Evolutionary conservation across 257 asterid genomes (phyloP), one percentile per base, ranked within the genome.

Genomic region (Marsdenia floribunda): DNA sequence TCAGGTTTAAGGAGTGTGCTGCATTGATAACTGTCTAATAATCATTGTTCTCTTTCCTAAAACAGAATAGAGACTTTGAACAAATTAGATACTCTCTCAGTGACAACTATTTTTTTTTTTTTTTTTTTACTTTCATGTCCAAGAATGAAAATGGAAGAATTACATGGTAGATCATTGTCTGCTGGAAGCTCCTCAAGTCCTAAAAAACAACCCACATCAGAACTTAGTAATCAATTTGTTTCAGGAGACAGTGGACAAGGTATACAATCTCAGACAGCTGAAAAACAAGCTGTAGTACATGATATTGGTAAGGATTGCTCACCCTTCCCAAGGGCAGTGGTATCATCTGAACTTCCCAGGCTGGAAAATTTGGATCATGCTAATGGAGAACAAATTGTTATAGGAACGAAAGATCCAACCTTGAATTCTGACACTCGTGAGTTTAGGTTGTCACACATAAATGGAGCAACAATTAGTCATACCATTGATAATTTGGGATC

Each of bases 241-340:
- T 42, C 75, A 76, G 61, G 78, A 61, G 38, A 44, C 53, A 19
- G 46, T 58, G 74, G 58, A 73, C 60, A 74, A 49, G 82, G 73
- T 37, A 67, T 60, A 29, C 52, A 50, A 73, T 53, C 64, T 73
- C 73, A 24, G 50, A 49, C 61, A 18, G 42, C 57, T 76, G 61
- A 42, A 50, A 63, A 83, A 71, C 82, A 74, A 71, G 81, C 61
- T 21, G 68, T 63, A 42, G 87, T 60, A 73, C 83, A 77, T 77
- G 82, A 86, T 64, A 68, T 55, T 70, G 70, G 53, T 71, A 85
- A 68, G 71, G 73, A 18, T 24, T 72, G 70, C 72, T 24, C 75
- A 49, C 78, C 69, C 19, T 73, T 63, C 66, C 64, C 58, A 24
- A 72, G 72, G 67, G 60, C 49, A 54, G 57, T 16, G 54, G 77